These are phyloP conservation scores for Pseudogymnoascus sp. DNA, from an alignment of 2,329 filamentous ascomycete species.

Conservation along the genomic window DNA sequence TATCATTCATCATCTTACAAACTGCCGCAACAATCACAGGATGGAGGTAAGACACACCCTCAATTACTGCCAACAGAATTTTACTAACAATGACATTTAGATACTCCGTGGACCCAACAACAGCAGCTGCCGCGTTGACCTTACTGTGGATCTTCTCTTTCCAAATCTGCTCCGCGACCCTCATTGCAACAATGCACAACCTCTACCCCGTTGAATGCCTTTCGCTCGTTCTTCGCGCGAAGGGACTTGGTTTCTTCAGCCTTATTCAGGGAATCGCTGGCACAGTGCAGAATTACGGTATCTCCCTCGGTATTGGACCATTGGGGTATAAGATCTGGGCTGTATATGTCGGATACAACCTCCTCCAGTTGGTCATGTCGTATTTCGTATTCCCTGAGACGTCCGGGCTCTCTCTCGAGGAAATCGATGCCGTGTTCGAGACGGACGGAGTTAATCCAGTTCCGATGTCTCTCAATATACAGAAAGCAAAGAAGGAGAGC, in stretches of 20 bases:
- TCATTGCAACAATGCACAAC: conserved; percentile 45
- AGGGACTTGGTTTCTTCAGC: conserved; percentile 41
- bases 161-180: conserved; percentile 40
- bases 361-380: conserved; percentile 38
- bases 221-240: conserved; percentile 39
- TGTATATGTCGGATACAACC: conserved; percentile 46
- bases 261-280: conserved; percentile 41
- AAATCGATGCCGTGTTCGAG: conserved; percentile 54
- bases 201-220: conserved; percentile 42
- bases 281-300: conserved; percentile 41
- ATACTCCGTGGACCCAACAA: conserved; percentile 31
- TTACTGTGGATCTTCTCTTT: conserved; percentile 44
- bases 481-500: conserved; percentile 35
- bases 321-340: conserved; percentile 47
- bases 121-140: conserved; percentile 36
- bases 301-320: conserved; percentile 41
- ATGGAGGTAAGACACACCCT: conserved; percentile 30
- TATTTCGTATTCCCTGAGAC: conserved; percentile 51
- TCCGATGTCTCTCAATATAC: conserved; percentile 38
- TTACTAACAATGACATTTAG: conserved; percentile 16
- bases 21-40: conserved; percentile 42
- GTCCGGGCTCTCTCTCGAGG: conserved; percentile 44
- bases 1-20: conserved; percentile 40
- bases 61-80: background rate
- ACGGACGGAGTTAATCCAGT: conserved; percentile 38